Evolutionary conservation across 2,329 filamentous ascomycete species (phyloP), one percentile per base, ranked within the genome.

Genomic region (Exophiala sideris): DNA sequence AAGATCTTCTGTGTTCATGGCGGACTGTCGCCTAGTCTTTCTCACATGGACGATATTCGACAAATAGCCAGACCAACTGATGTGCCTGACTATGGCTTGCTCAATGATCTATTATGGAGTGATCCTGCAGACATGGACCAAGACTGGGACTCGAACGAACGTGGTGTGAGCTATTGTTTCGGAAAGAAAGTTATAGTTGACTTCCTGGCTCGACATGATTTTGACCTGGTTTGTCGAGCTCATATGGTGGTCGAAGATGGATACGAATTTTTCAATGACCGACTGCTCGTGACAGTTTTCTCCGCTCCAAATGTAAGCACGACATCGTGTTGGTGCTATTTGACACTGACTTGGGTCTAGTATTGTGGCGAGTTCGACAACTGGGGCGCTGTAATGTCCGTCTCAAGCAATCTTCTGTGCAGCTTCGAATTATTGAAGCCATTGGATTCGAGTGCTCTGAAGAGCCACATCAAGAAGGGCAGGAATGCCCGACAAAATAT

Each of bases 221-320:
- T 99, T 69, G 94, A 99, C 71, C 77, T 99, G 47, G 92, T 99
- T 48, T 99, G 94, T 70, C 86, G 94, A 62, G 94, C 94, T 45
- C 94, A 99, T 74, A 97, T 97, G 94, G 94, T 99, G 48, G 94
- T 99, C 18, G 94, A 99, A 71, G 94, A 99, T 69, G 94, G 94
- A 9, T 99, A 99, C 72, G 94, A 99, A 67, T 99, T 99, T 72
- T 99, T 97, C 72, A 95, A 89, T 58, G 94, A 99, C 70, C 82
- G 94, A 54, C 88, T 96, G 42, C 73, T 99, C 56, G 94, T 99
- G 42, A 99, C 94, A 2, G 92, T 99, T 1, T 99, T 99, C 70
- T 96, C 91, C 60, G 94, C 94, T 46, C 94, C 94, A 21, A 99
- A 99, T 67, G 91, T 95, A 78, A 81, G 89, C 81, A 1, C 14